Conservation (phyloP, 2,329 filamentous ascomycete species). For the Alternaria arborescens region DNA sequence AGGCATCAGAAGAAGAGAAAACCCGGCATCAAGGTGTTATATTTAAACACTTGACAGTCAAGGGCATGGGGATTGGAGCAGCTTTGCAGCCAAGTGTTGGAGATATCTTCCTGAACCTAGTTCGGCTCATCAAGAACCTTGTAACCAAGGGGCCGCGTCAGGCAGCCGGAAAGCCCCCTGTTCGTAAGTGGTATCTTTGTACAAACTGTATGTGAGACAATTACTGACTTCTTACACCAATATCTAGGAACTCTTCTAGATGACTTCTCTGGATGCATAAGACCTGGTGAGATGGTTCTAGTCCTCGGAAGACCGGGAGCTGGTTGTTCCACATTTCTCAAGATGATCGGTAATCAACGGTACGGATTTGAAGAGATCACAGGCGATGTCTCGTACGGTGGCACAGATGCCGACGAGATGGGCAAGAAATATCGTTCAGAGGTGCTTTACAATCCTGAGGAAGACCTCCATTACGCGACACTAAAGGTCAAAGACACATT, state of each 20-base stretch:
- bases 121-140: conserved; percentile 62
- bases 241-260: conserved; percentile 65
- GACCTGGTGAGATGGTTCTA: conserved; percentile 76
- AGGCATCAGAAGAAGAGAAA: conserved; percentile 73
- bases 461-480: conserved; percentile 80
- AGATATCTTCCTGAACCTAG: conserved; percentile 69
- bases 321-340: conserved; percentile 76
- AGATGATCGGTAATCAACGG: conserved; percentile 71
- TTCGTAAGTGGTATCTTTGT: conserved; percentile 50
- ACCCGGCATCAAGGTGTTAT: conserved; percentile 73
- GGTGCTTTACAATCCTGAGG: conserved; percentile 78
- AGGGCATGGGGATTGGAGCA: conserved; percentile 68
- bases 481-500: conserved; percentile 78
- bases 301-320: conserved; percentile 72
- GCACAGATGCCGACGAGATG: conserved; percentile 62
- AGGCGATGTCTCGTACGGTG: conserved; percentile 65
- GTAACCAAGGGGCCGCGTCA: conserved; percentile 54
- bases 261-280: conserved; percentile 72
- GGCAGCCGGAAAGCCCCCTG: conserved; percentile 60
- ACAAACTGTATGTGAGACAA: too few species aligned
- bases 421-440: conserved; percentile 69
- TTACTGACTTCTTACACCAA: too few species aligned
- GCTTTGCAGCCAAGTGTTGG: conserved; percentile 68
- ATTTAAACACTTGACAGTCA: conserved; percentile 70
- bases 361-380: conserved; percentile 65